A percentile compares a stretch with the other conserved stretches of the same genome.
These are phyloP conservation scores for Entonaema liquescens DNA, from an alignment of 495 filamentous ascomycete genomes.

Conservation along the genomic window DNA sequence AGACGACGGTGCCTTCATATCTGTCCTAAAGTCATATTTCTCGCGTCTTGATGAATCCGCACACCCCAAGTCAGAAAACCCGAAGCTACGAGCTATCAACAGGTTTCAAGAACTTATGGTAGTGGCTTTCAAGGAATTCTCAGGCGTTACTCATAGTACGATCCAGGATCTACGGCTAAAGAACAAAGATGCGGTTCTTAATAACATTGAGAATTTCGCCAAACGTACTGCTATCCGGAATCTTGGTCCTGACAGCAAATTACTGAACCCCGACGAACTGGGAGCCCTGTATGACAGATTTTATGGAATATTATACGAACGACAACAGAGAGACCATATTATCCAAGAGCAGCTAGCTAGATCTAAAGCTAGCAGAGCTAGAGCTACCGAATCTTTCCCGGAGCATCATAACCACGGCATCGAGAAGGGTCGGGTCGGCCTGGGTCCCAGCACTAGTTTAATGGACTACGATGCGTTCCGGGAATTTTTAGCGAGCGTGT, in stretches of 20 bases:
- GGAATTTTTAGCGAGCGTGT: slow-evolving; percentile 87
- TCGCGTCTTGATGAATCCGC: slow-evolving; percentile 92
- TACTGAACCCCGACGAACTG: slow-evolving; percentile 83
- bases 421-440: slow-evolving; percentile 84
- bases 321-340: slow-evolving; percentile 80
- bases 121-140: slow-evolving; percentile 97
- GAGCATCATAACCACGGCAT: slow-evolving; percentile 52
- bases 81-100: slow-evolving; percentile 90
- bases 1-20: slow-evolving; percentile 97
- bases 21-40: slow-evolving; percentile 94
- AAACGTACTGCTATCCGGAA: slow-evolving; percentile 97
- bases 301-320: slow-evolving; percentile 88
- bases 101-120: slow-evolving; percentile 98
- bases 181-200: slow-evolving; percentile 87
- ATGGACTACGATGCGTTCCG: slow-evolving; percentile 98
- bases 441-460: slow-evolving; percentile 84
- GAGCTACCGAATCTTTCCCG: slow-evolving; percentile 58
- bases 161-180: slow-evolving; percentile 88
- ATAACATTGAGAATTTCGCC: slow-evolving; percentile 95
- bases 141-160: slow-evolving; percentile 90
- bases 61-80: slow-evolving; percentile 92
- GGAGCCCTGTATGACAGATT: slow-evolving; percentile 92
- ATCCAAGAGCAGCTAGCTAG: slow-evolving; percentile 75
- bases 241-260: slow-evolving; percentile 93
- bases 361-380: slow-evolving; percentile 65